phyloP scores from a whole-genome alignment of 257 asterid genomes.

The Penstemon davidsonii region DNA sequence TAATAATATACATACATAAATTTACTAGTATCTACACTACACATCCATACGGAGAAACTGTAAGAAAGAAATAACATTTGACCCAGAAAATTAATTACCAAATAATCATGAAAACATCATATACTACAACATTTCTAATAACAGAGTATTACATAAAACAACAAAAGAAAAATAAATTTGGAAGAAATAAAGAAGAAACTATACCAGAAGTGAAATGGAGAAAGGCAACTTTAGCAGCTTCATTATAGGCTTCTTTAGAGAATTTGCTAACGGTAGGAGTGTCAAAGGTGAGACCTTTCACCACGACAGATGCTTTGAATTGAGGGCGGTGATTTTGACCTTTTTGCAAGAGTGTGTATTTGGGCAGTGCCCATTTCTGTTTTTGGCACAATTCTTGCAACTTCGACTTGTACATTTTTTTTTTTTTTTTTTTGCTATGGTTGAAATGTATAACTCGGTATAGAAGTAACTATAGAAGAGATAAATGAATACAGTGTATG shows the following conservation, averaged over 20 bases:
- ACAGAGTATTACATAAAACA: neutral
- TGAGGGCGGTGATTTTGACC: conserved; percentile 48
- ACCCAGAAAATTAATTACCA: no score
- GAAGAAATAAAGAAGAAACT: neutral
- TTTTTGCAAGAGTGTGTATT: conserved; percentile 40
- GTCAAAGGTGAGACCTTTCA: conserved; percentile 39
- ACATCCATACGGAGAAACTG: no score
- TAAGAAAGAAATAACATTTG: no score
- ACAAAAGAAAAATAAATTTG: no score
- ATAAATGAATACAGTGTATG: neutral
- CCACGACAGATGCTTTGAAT: conserved; percentile 53
- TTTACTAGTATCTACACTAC: no score
- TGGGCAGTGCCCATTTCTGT: conserved; percentile 44
- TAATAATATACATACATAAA: no score
- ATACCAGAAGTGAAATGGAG: conserved; percentile 49
- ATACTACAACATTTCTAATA: neutral
- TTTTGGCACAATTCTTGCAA: conserved; percentile 48
- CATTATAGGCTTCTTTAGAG: conserved; percentile 46
- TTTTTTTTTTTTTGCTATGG: neutral
- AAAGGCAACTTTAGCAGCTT: conserved; percentile 49
- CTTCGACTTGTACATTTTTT: conserved; percentile 47
- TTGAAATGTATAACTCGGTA: conserved; percentile 1
- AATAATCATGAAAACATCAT: no score
- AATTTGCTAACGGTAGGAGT: conserved; percentile 33
- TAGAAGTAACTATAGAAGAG: neutral